Conservation (phyloP, 208 protist genomes). For the Leishmania gerbilli region DNA sequence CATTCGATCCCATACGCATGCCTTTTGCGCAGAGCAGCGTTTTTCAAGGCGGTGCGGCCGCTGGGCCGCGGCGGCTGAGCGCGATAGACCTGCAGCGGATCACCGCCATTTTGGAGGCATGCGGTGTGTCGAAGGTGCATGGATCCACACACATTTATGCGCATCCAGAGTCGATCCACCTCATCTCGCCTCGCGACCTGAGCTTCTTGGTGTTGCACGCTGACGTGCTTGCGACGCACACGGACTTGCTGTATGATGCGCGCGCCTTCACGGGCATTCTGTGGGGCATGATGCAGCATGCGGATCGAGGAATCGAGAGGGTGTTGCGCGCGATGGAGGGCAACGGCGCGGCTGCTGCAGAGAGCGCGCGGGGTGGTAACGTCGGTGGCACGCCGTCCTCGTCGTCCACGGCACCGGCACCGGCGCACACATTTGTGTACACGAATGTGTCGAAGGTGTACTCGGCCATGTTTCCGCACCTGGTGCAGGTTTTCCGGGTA, state of each 20-base stretch:
- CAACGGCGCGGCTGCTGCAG: background rate
- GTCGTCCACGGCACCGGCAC: constrained; percentile 1
- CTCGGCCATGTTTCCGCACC: constrained; percentile 20
- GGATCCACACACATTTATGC: constrained; percentile 67
- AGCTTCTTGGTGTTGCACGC: constrained; percentile 42
- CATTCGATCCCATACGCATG: background rate
- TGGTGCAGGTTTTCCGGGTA: constrained; percentile 36
- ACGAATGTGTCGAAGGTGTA: constrained; percentile 19
- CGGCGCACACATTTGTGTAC: background rate
- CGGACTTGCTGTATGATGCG: constrained; percentile 61
- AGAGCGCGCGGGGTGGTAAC: constrained; percentile 1
- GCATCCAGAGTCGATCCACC: constrained; percentile 58
- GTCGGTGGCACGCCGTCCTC: constrained; percentile 9
- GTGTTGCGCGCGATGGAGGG: constrained; percentile 15
- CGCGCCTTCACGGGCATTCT: constrained; percentile 53
- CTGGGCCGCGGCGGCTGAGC: background rate
- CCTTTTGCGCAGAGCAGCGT: background rate
- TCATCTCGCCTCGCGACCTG: constrained; percentile 42
- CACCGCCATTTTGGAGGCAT: constrained; percentile 45
- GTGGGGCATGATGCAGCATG: constrained; percentile 62
- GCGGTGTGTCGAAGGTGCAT: constrained; percentile 41
- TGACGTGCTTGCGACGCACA: constrained; percentile 35
- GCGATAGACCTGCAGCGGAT: constrained; percentile 38
- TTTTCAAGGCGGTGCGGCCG: background rate
- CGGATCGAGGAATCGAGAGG: constrained; percentile 39